phyloP scores from a whole-genome alignment of 2,329 filamentous ascomycete genomes.

The Fusarium graminum region DNA sequence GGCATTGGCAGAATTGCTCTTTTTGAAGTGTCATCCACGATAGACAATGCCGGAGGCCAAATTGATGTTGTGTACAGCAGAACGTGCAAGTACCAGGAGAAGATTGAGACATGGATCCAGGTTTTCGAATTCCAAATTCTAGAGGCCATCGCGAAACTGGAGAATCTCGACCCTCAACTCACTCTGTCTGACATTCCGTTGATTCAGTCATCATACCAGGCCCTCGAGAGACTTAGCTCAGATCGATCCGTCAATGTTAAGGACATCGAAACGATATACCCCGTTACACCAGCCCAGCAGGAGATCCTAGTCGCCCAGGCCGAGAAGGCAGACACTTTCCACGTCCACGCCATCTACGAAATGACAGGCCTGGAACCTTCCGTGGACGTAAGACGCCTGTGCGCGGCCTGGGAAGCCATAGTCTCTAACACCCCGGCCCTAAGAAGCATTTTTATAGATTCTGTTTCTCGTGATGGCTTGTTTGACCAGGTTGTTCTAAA shows the following conservation, averaged over 20 bases:
- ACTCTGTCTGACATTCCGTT: conserved; percentile 64
- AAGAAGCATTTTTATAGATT: conserved; percentile 66
- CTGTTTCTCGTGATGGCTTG: conserved; percentile 61
- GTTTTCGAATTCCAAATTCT: conserved; percentile 62
- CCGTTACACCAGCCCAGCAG: conserved; percentile 63
- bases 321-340: conserved; percentile 57
- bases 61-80: conserved; percentile 62
- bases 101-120: conserved; percentile 62
- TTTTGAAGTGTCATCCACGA: conserved; percentile 64
- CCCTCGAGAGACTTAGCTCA: conserved; percentile 59
- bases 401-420: conserved; percentile 64
- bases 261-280: conserved; percentile 64
- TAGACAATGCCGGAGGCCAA: conserved; percentile 59
- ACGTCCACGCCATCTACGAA: conserved; percentile 63
- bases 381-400: conserved; percentile 61
- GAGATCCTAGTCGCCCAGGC: conserved; percentile 63
- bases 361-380: conserved; percentile 55
- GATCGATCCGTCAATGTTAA: conserved; percentile 58
- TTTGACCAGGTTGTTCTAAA: conserved; percentile 65
- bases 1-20: conserved; percentile 63
- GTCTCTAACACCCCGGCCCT: conserved; percentile 61
- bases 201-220: conserved; percentile 62
- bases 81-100: conserved; percentile 57
- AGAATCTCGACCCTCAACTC: conserved; percentile 60
- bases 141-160: conserved; percentile 59